These are phyloP conservation scores for Aspergillus sparsus DNA, from an alignment of 495 filamentous ascomycete genomes.

Conservation along the genomic window DNA sequence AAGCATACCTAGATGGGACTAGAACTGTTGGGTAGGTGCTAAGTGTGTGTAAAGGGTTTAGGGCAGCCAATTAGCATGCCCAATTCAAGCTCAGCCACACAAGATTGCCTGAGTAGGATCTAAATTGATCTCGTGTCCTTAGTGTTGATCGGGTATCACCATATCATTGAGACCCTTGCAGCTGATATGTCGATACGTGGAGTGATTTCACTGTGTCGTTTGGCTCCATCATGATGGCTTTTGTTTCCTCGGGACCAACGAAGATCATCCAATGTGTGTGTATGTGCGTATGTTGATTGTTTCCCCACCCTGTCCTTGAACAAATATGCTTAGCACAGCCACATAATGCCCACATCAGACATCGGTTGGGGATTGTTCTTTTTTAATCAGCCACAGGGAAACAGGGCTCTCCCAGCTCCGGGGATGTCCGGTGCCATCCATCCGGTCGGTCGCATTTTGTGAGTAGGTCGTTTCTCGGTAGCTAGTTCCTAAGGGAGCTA, in stretches of 20 bases:
- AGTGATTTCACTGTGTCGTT: neutral
- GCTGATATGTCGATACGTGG: conserved; percentile 20
- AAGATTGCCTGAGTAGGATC: conserved; percentile 3
- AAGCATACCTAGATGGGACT: no score
- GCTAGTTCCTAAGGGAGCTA: no score
- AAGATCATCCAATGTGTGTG: conserved; percentile 2
- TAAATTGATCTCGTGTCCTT: conserved; percentile 22
- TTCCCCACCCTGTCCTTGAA: neutral
- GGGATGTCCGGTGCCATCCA: neutral
- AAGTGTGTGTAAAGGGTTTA: neutral
- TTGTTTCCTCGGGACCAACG: conserved; percentile 2
- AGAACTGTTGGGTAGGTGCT: no score
- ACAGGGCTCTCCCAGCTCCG: neutral
- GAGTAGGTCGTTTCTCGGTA: no score
- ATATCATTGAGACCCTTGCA: conserved; percentile 20
- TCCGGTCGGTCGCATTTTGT: no score
- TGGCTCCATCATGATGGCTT: neutral
- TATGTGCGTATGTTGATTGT: neutral
- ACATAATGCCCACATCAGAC: neutral
- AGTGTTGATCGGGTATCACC: conserved; percentile 14
- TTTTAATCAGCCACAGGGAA: conserved; percentile 1
- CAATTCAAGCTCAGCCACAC: neutral
- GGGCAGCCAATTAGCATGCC: neutral
- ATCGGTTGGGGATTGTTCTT: neutral
- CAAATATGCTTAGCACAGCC: neutral